Evolutionary conservation across 75 land plant species (phyloP).

Genomic region (Gnetum montanum): DNA sequence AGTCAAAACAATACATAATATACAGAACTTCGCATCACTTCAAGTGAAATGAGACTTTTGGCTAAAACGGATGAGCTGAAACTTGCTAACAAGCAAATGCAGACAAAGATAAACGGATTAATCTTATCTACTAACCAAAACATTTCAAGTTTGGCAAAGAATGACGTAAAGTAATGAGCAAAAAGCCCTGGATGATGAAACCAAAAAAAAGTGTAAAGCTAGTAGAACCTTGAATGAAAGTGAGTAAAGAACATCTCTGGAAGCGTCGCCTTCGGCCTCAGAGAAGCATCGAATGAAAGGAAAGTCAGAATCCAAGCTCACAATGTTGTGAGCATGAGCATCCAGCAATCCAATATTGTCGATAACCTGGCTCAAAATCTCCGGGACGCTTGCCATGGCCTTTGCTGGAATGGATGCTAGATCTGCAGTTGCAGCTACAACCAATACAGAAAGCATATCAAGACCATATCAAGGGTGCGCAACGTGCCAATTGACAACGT

Average conservation of each 20-base stretch:
- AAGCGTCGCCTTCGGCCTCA: conserved; percentile 82
- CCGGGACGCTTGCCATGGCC: conserved; percentile 12
- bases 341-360: conserved; percentile 51
- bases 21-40: no score
- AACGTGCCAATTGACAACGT: no score
- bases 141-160: no score
- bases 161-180: no score
- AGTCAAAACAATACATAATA: no score
- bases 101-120: not conserved
- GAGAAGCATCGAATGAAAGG: conserved; percentile 79
- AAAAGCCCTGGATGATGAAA: not conserved
- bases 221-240: conserved; percentile 77
- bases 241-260: conserved; percentile 45
- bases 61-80: not conserved
- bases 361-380: conserved; percentile 32
- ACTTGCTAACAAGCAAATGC: not conserved
- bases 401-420: no score
- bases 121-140: no score
- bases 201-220: not conserved
- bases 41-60: no score
- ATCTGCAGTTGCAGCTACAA: no score
- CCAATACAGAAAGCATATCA: no score
- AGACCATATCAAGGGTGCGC: no score
- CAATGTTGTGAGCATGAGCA: conserved; percentile 91
- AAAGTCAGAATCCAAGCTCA: conserved; percentile 46